A percentile compares a stretch with the other conserved stretches of the same genome.
Conservation (phyloP, 306 rosid genomes). For the Glycyrrhiza uralensis region DNA sequence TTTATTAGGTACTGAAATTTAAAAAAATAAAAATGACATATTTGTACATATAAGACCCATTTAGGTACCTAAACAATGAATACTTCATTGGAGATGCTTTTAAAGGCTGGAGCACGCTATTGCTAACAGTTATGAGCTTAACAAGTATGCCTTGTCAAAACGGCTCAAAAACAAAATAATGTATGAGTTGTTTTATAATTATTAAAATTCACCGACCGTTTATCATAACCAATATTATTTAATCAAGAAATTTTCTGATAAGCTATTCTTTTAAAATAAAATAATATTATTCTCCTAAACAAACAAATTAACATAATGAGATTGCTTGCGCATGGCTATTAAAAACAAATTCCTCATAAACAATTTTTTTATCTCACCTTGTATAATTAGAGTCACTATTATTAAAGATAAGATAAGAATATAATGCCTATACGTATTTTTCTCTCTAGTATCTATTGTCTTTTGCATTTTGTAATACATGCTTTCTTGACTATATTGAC, state of each 20-base stretch:
- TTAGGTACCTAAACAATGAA: no score
- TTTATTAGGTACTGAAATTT: no score
- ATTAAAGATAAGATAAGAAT: no score
- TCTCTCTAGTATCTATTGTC: no score
- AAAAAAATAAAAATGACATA: no score
- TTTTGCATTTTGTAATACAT: no score
- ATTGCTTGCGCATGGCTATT: background rate
- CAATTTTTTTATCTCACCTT: no score
- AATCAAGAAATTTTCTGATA: background rate
- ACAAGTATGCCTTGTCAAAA: background rate
- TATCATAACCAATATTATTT: background rate
- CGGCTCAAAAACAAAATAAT: background rate
- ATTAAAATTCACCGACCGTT: slow-evolving; percentile 20
- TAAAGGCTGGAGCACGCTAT: slow-evolving; percentile 12
- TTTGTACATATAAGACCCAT: no score
- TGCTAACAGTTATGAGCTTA: background rate
- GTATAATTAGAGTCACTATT: no score
- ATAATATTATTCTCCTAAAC: background rate
- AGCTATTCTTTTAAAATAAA: background rate
- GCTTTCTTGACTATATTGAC: no score
- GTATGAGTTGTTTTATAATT: background rate
- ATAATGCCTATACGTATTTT: no score
- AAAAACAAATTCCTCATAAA: background rate
- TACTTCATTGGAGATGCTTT: no score
- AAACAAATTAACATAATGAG: background rate